Evolutionary conservation across 768 basidiomycete species (phyloP), one percentile per base, ranked within the genome.

Genomic region (Leucocoprinus leucothites): DNA sequence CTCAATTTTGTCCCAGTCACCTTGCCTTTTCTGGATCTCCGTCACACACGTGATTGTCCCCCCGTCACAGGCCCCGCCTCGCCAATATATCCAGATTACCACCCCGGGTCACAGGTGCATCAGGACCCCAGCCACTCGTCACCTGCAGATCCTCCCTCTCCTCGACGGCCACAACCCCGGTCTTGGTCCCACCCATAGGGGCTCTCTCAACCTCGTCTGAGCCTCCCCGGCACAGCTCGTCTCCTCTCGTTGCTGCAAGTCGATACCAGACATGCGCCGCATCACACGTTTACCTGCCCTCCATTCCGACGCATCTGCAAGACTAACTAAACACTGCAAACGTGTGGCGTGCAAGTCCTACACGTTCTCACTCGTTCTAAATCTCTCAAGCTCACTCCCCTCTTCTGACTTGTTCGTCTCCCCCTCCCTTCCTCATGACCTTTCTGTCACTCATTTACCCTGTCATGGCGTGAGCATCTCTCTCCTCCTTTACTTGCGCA

Each of bases 201-300:
- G 44, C n/a, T 2, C 43, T 40, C 21, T 9, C 31, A 24, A n/a
- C 5, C 41, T 25, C 18, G 22, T 5, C 46, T 4, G 25, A 26
- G 13, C 51, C 40, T 9, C 40, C 44, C 40, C 19, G 25, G 13
- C n/a, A n/a, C 36, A 48, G 49, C 31, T 7, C 16, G 14, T 35
- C n/a, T n/a, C n/a, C n/a, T n/a, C n/a, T n/a, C n/a, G n/a, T n/a
- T n/a, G n/a, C n/a, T n/a, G n/a, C n/a, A n/a, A n/a, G n/a, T n/a
- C n/a, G n/a, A n/a, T n/a, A n/a, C 44, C 25, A n/a, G 24, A 22
- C 9, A 50, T 34, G 48, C 58, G 60, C 59, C 57, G 54, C 59
- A 65, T 65, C 70, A 69, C 67, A 69, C 68, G 70, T 69, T 69
- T 60, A 62, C 21, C 42, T 44, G 46, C 38, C 41, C 48, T 21